Percentiles rank a stretch among this genome's conserved stretches.
Evolutionary conservation across 257 asterid species (phyloP).

Genomic region (Gentiana dahurica): DNA sequence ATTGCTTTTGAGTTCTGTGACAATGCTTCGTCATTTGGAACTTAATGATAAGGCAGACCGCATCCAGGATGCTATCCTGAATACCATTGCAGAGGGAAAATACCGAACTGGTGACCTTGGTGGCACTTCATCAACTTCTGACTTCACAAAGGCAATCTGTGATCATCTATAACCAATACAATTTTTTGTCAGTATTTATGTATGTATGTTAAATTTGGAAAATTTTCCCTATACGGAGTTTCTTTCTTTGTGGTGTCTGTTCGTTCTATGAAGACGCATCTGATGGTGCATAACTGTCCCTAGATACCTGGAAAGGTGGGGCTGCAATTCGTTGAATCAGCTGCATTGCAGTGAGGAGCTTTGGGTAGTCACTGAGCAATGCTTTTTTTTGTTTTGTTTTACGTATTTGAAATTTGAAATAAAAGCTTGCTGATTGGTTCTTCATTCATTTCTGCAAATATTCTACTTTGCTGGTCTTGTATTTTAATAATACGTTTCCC

Average conservation of each 20-base stretch:
- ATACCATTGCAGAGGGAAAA: conserved; percentile 84
- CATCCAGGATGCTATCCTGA: conserved; percentile 72
- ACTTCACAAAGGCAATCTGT: conserved; percentile 79
- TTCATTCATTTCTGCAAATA: neutral
- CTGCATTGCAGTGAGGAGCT: conserved; percentile 1
- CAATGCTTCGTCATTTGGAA: conserved; percentile 72
- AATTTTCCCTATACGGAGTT: neutral
- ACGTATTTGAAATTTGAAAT: neutral
- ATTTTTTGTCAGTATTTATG: neutral
- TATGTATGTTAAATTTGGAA: conserved; percentile 14
- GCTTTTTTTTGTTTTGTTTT: neutral
- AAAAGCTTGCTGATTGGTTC: conserved; percentile 1
- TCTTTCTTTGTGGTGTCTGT: conserved; percentile 27
- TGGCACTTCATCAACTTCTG: conserved; percentile 69
- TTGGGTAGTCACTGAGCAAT: neutral
- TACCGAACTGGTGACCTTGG: conserved; percentile 92
- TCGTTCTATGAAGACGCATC: conserved; percentile 6
- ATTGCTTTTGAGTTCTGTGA: conserved; percentile 71
- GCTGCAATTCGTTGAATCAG: neutral
- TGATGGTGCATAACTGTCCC: conserved; percentile 3
- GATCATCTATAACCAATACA: conserved; percentile 41
- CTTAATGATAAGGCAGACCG: conserved; percentile 72
- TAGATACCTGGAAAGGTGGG: conserved; percentile 1
- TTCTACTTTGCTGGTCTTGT: neutral
- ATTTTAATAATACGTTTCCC: too few relatives aligned